Evolutionary conservation across 148 eudicot species (phyloP).

Genomic region (Arctostaphylos glauca): DNA sequence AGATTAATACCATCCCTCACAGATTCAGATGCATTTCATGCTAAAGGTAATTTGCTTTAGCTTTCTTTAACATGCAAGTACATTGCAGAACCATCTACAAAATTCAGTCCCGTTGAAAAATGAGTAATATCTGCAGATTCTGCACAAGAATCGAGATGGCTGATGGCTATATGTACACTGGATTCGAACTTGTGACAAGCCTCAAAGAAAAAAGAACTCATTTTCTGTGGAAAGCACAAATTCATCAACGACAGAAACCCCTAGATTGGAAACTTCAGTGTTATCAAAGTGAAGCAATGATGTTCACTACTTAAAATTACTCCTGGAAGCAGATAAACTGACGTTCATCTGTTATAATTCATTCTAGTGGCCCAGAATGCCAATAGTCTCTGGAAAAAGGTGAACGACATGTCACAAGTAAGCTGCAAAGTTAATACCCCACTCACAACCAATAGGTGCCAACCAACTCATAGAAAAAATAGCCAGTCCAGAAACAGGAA

Average conservation of each 20-base stretch:
- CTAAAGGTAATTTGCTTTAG: background rate
- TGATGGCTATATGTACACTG: background rate
- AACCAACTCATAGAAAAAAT: background rate
- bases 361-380: background rate
- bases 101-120: background rate
- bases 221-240: background rate
- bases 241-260: background rate
- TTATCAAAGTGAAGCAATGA: background rate
- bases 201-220: background rate
- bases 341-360: background rate
- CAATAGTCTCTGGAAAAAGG: background rate
- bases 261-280: background rate
- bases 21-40: slow-evolving; percentile 8
- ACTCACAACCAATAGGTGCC: background rate
- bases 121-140: background rate
- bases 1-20: background rate
- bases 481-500: background rate
- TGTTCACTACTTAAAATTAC: background rate
- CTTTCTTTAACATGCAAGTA: background rate
- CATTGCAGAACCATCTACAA: background rate
- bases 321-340: background rate
- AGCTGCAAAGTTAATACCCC: background rate
- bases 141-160: background rate
- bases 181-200: background rate
- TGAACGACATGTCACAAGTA: background rate